Evolutionary conservation across 371 early-diverging fungal genomes (phyloP).

Genomic region (Actinomucor elegans): DNA sequence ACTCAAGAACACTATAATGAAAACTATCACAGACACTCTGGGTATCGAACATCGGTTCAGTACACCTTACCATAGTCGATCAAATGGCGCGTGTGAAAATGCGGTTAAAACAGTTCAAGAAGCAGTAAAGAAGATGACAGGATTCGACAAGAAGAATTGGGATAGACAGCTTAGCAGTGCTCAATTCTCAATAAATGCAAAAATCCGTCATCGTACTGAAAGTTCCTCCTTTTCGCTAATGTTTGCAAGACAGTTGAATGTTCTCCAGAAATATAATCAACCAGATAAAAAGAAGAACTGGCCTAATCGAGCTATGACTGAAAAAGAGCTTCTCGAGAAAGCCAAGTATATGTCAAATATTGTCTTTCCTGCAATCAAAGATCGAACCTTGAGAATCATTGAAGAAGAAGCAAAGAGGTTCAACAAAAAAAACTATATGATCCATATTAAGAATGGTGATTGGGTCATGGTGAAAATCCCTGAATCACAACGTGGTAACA

Average conservation of each 20-base stretch:
- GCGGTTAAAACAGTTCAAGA: constrained; percentile 14
- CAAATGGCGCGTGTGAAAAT: constrained; percentile 26
- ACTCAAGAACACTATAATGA: constrained; percentile 18
- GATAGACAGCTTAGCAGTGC: constrained; percentile 1
- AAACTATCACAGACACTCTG: neutral
- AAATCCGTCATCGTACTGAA: neutral
- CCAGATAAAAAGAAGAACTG: too few relatives aligned
- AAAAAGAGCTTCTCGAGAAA: neutral
- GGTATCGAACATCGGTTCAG: constrained; percentile 18
- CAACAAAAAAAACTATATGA: constrained; percentile 7
- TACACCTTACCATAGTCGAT: constrained; percentile 22
- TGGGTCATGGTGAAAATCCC: constrained; percentile 3
- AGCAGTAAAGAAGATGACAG: constrained; percentile 13
- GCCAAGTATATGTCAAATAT: constrained; percentile 1
- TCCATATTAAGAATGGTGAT: neutral
- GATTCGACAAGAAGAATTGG: constrained; percentile 19
- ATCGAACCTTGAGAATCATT: too few relatives aligned
- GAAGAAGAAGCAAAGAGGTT: neutral
- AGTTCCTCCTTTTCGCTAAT: too few relatives aligned
- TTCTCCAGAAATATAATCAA: too few relatives aligned
- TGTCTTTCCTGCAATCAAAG: too few relatives aligned
- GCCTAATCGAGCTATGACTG: too few relatives aligned
- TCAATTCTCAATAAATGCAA: too few relatives aligned
- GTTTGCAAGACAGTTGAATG: too few relatives aligned
- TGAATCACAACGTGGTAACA: too few relatives aligned